Evolutionary conservation across 352 stramenopile species (phyloP), one percentile per base, ranked within the genome.

Genomic region (Pythium rhizo-oryzae): DNA sequence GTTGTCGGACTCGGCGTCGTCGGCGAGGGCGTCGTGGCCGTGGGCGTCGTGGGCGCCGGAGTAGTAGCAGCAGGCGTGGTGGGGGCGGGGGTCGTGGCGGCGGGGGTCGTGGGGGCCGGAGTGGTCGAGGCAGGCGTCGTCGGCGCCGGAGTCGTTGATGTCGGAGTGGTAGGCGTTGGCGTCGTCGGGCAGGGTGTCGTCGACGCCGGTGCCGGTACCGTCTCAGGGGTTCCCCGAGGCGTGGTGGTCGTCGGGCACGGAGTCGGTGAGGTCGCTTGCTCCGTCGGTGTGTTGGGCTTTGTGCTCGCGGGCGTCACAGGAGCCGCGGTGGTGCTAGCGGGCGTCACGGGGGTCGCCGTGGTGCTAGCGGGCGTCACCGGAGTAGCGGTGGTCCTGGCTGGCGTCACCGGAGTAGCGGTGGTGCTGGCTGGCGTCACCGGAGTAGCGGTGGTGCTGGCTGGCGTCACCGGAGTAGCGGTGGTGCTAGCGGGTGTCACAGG

Each of bases 181-280:
- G 53, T 47, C 19, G 53, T 46, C 21, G 53, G 53, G 1, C 30
- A 12, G 1, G 53, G 35, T 5, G 30, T 59, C 8, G 53, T 59
- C 24, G 33, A 12, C 16, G 53, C 33, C 16, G 53, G 33, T 16
- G 55, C 52, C 15, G 55, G 47, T 50, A 19, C 33, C 50, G 30
- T 21, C 18, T 9, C 33, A 25, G 58, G 18, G 3, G 58, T 51
- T 35, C n/a, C n/a, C n/a, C n/a, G n/a, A n/a, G 58, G 18, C n/a
- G 44, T 33, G 5, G 58, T 24, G 8, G 52, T 58, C 15, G 52
- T 58, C 24, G 52, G 52, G 6, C 8, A 28, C 43, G 44, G 30
- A 18, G 57, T 51, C 18, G 41, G 28, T 46, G 58, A n/a, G n/a
- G n/a, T n/a, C 25, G 57, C 46, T 24, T 41, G 57, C 19, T 18